Evolutionary conservation across 176 grass and related monocot genomes (phyloP).

Genomic region (Bolboschoenus planiculmis): DNA sequence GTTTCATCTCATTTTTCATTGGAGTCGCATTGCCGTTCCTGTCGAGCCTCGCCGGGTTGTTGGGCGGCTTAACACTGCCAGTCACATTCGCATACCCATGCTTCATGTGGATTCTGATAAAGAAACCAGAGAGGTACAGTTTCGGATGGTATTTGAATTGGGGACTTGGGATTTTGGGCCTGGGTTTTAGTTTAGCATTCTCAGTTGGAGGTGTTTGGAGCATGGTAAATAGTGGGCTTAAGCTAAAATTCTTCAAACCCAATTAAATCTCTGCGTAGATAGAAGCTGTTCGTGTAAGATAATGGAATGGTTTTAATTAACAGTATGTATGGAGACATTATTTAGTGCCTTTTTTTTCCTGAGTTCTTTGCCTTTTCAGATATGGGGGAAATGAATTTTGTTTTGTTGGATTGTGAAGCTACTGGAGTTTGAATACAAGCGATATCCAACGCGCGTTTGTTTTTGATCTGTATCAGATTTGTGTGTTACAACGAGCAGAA

Average conservation of each 20-base stretch:
- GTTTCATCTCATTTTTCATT: slow-evolving; percentile 88
- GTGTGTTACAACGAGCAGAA: too few species aligned
- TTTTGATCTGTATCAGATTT: too few species aligned
- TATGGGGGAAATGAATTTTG: too few species aligned
- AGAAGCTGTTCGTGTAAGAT: not conserved
- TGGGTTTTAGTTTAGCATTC: slow-evolving; percentile 71
- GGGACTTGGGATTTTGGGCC: slow-evolving; percentile 59
- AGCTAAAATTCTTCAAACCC: slow-evolving; percentile 94
- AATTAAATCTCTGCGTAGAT: slow-evolving; percentile 33
- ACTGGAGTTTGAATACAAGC: too few species aligned
- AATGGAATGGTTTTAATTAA: not conserved
- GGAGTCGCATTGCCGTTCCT: slow-evolving; percentile 81
- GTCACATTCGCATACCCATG: slow-evolving; percentile 94
- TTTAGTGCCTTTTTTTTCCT: too few species aligned
- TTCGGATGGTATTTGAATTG: slow-evolving; percentile 94
- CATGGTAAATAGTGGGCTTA: slow-evolving; percentile 78
- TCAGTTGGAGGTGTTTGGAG: slow-evolving; percentile 83
- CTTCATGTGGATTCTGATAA: slow-evolving; percentile 96
- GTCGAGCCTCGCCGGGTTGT: slow-evolving; percentile 72
- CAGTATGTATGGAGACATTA: not conserved
- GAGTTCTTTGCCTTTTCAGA: too few species aligned
- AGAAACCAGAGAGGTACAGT: slow-evolving; percentile 77
- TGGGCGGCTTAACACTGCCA: slow-evolving; percentile 73
- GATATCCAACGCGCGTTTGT: too few species aligned
- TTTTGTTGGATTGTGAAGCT: too few species aligned